Evolutionary conservation across 768 basidiomycete species (phyloP), one percentile per base, ranked within the genome.

Genomic region (Leucosporidium creatinivorum): DNA sequence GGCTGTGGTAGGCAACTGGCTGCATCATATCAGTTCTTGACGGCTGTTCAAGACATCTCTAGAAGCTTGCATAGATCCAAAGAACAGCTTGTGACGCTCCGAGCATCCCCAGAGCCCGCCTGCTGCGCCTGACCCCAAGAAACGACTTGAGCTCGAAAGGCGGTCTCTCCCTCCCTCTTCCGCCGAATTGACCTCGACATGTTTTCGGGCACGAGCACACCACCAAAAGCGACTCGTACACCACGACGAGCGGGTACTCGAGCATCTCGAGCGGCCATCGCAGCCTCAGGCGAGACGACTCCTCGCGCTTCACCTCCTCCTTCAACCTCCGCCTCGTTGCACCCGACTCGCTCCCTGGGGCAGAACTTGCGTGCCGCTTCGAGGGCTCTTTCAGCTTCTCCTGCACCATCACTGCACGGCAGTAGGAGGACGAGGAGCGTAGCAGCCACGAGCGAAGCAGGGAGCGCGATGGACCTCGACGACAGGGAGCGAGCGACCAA

Each of bases 391-490:
- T 36, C 69, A 0, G 63, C 59, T 21, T 48, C 60, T 19, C 63
- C 59, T 0, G 66, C 63, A 15, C 69, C 52, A 2, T n/a, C n/a
- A 1, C 15, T 44, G 19, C 23, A 49, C 28, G 55, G 62, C n/a
- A 17, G 63, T 17, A 18, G 51, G 36, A 19, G 25, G 9, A 30
- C 48, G 19, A 62, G 62, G 57, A 62, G 60, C 49, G 47, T 63
- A 19, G 60, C 33, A 2, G 49, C 55, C 2, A 28, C 15, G 25
- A 54, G 55, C 26, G 65, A 60, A 2, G 62, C 26, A 23, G 54
- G 62, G 0, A 44, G 30, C n/a, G 51, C 47, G 31, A 63, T 70
- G 62, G 66, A 64, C 10, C 65, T 71, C 61, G 66, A 71, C 9
- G 26, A 65, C 58, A 64, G 68, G 6, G 66, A 71, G 18, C 48